Conservation (phyloP, 768 basidiomycete species). For the Kwoniella pini region DNA sequence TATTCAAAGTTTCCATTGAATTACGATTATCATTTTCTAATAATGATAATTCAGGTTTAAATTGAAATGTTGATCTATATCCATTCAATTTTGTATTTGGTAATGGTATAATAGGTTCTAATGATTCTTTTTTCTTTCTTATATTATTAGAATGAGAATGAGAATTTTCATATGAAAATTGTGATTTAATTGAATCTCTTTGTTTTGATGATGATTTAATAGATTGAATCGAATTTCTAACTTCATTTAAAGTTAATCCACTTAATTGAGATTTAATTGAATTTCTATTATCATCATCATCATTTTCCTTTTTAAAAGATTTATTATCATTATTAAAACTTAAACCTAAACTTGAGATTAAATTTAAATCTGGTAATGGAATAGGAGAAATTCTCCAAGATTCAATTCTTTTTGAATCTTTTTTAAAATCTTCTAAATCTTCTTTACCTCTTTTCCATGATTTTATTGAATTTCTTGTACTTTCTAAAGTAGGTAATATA, state of each 20-base stretch:
- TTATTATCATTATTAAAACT: neutral
- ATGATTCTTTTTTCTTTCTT: too few species aligned
- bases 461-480: neutral
- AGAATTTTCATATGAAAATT: neutral
- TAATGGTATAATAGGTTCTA: too few species aligned
- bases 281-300: neutral
- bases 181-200: neutral
- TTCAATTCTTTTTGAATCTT: neutral
- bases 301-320: too few species aligned
- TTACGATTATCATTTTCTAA: neutral
- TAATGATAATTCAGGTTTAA: neutral
- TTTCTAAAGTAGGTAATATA: neutral
- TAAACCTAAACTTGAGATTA: neutral
- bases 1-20: neutral
- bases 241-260: neutral
- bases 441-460: neutral
- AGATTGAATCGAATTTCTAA: neutral
- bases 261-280: neutral
- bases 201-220: neutral
- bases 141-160: too few species aligned
- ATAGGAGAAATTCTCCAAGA: neutral
- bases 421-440: neutral
- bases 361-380: neutral
- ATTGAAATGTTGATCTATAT: slow-evolving; percentile 8
- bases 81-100: neutral